Evolutionary conservation across 257 asterid genomes (phyloP), one percentile per base, ranked within the genome.

Genomic region (Solanum bulbocastanum): DNA sequence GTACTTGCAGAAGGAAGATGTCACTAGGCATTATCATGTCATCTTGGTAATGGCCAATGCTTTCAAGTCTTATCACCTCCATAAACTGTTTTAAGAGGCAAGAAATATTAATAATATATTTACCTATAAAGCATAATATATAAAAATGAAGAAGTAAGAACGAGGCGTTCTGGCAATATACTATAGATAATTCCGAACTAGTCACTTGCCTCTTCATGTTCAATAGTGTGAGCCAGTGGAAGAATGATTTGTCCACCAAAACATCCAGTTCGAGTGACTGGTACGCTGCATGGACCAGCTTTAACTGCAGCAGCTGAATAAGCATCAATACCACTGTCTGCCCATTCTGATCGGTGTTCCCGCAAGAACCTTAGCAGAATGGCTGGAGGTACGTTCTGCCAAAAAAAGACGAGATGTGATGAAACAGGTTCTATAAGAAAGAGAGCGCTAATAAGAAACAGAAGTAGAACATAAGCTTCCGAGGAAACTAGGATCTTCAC

Each of bases 271-370:
- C 97, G 95, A 62, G 96, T 89, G 27, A 94, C 91, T 27, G 97
- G 98, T 87, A 97, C 69, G 84, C 90, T 92, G 87, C 97, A 94
- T 30, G 99, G 98, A 83, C 94, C 93, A 37, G 98, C 92, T 90
- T 95, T 96, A 83, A 95, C 95, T 68, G 99, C 97, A 92, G 96
- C 94, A 75, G 98, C 94, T 7, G 98, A 96, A 87, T 96, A 96
- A 27, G 99, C 97, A 87, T 97, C 99, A 69, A 96, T 93, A 23
- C 97, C 96, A 89, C 94, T 94, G 90, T 96, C 99, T 39, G 99
- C 98, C 99, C 99, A 97, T 88, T 97, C 99, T 22, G 99, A 96
- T 40, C 99, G 94, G 89, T 97, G 99, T 83, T 97, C 99, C 85
- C 99, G 90, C 85, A 97, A 89, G 92, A 97, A 97, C 91, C 99